phyloP scores from a whole-genome alignment of 306 rosid genomes.

The Boehmeria nivea region DNA sequence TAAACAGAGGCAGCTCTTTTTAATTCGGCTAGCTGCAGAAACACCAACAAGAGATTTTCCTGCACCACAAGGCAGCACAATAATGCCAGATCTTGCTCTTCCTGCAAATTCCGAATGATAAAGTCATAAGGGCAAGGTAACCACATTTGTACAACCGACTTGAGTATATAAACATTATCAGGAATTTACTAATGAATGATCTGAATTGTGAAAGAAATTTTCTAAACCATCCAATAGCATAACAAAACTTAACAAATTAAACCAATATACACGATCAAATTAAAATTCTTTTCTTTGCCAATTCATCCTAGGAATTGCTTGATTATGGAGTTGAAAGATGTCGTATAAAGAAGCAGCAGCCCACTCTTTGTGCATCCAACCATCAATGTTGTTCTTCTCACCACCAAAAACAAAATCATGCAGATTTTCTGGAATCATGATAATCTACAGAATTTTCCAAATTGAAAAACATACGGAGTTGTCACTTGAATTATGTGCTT shows the following conservation, averaged over 20 bases:
- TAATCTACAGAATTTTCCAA: too few species aligned
- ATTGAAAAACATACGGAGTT: too few species aligned
- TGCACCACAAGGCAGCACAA: slow-evolving; percentile 96
- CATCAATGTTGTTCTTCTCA: not conserved
- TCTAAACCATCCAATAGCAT: too few species aligned
- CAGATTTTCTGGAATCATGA: too few species aligned
- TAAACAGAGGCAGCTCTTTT: slow-evolving; percentile 91
- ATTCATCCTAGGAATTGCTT: not conserved
- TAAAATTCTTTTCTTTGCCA: too few species aligned
- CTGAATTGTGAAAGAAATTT: too few species aligned
- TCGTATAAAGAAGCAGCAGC: not conserved
- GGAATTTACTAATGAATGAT: not conserved
- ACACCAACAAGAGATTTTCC: slow-evolving; percentile 98
- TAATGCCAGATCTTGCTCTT: slow-evolving; percentile 97
- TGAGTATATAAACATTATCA: not conserved
- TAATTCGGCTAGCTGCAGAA: slow-evolving; percentile 91
- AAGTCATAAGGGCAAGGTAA: slow-evolving; percentile 6
- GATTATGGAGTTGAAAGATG: not conserved
- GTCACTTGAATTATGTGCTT: not conserved
- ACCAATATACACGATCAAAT: too few species aligned
- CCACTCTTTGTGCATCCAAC: not conserved
- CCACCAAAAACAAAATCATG: too few species aligned
- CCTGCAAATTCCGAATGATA: slow-evolving; percentile 38
- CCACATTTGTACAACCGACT: not conserved
- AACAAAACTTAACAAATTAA: too few species aligned